Conservation (phyloP, 176 grass and related monocot genomes). For the Oryza meridionalis region DNA sequence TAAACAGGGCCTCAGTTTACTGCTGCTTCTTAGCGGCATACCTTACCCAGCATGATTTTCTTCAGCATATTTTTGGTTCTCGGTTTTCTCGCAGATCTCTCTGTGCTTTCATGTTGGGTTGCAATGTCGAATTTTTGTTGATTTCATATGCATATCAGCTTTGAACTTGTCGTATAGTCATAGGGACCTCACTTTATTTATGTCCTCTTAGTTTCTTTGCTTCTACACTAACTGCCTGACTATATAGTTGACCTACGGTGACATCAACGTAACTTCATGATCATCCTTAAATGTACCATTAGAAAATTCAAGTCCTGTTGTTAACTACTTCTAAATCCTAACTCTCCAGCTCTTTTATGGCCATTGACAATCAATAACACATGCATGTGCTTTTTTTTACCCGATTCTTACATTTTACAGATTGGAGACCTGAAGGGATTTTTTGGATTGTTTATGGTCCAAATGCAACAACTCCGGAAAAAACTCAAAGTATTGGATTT, state of each 20-base stretch:
- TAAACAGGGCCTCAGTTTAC: not conserved
- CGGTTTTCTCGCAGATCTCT: not conserved
- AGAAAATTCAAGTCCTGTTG: not conserved
- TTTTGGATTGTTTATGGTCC: slow-evolving; percentile 95
- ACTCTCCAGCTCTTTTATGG: not conserved
- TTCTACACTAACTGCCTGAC: not conserved
- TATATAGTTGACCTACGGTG: not conserved
- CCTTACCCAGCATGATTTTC: not conserved
- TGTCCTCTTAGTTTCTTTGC: slow-evolving; percentile 17
- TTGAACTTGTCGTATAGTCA: slow-evolving; percentile 3
- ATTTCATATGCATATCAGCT: slow-evolving; percentile 20
- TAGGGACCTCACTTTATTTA: not conserved
- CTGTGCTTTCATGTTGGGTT: not conserved
- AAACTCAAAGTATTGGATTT: slow-evolving; percentile 83
- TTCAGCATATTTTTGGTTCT: not conserved
- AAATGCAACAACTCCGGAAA: slow-evolving; percentile 79
- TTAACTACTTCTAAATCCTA: not conserved
- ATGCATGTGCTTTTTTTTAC: too few relatives aligned
- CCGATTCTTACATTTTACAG: slow-evolving; percentile 42
- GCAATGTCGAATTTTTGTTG: not conserved
- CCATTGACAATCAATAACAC: not conserved
- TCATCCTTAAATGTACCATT: slow-evolving; percentile 22
- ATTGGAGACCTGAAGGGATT: slow-evolving; percentile 93
- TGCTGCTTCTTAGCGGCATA: not conserved
- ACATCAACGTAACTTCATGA: not conserved